These are phyloP conservation scores for Ligustrum vulgare DNA, from an alignment of 257 asterid species.

Conservation along the genomic window DNA sequence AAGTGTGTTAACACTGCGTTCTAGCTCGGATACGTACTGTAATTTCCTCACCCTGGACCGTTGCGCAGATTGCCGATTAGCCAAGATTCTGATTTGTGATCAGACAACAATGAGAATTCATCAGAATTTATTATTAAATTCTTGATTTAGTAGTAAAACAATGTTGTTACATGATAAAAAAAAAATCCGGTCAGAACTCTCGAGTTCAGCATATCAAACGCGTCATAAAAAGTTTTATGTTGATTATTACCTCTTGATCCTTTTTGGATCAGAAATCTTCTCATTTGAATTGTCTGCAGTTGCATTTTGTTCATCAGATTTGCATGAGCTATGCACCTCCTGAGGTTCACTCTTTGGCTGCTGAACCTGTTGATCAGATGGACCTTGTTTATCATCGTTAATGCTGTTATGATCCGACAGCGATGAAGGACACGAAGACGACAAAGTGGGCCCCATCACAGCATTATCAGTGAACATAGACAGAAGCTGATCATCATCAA, in stretches of 20 bases:
- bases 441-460: constrained; percentile 42
- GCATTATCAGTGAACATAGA: constrained; percentile 69
- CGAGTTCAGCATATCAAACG: neutral
- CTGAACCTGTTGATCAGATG: constrained; percentile 33
- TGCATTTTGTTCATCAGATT: constrained; percentile 48
- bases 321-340: constrained; percentile 63
- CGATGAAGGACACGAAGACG: constrained; percentile 66
- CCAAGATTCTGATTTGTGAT: constrained; percentile 60
- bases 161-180: no score
- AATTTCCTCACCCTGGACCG: constrained; percentile 90
- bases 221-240: neutral
- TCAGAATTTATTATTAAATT: neutral
- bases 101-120: no score
- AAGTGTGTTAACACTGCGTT: constrained; percentile 79
- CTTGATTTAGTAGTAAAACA: no score
- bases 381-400: constrained; percentile 39
- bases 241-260: constrained; percentile 68
- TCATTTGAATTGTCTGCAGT: constrained; percentile 42
- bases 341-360: constrained; percentile 69
- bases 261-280: constrained; percentile 72
- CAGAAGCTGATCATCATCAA: constrained; percentile 87
- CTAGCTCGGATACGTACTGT: constrained; percentile 90
- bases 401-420: constrained; percentile 79
- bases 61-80: constrained; percentile 95
- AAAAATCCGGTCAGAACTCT: neutral